phyloP scores from a whole-genome alignment of 2,329 filamentous ascomycete species.

The Cladosporium oxysporum region DNA sequence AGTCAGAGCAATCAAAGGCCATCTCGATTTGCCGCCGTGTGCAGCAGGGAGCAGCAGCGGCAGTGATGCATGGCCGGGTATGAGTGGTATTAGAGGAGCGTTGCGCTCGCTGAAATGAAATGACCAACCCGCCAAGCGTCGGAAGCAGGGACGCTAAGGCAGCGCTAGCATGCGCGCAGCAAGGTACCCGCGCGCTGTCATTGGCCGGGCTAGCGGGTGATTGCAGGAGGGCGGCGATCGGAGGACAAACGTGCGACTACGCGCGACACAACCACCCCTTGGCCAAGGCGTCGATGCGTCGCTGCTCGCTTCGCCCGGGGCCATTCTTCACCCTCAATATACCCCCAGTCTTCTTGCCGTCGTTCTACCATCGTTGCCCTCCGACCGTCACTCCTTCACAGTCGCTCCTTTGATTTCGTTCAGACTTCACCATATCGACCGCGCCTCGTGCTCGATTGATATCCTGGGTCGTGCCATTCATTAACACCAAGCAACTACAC shows the following conservation, averaged over 20 bases:
- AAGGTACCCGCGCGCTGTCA: not conserved
- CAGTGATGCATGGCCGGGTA: not conserved
- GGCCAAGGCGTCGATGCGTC: constrained; percentile 4
- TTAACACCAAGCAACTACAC: constrained; percentile 3
- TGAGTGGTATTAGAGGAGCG: constrained; percentile 5
- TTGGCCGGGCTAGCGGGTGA: not conserved
- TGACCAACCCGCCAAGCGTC: constrained; percentile 8
- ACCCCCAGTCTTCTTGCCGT: constrained; percentile 13
- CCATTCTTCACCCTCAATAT: constrained; percentile 19
- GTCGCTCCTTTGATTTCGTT: constrained; percentile 9
- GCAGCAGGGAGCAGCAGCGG: not conserved
- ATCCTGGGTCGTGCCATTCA: constrained; percentile 18
- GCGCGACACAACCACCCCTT: constrained; percentile 16
- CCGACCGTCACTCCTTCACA: constrained; percentile 13
- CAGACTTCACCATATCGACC: constrained; percentile 17
- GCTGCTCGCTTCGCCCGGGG: not conserved
- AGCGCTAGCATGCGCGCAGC: not conserved
- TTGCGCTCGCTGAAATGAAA: constrained; percentile 2
- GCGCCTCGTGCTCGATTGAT: constrained; percentile 15
- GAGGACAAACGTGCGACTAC: constrained; percentile 9
- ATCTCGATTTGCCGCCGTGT: constrained; percentile 4
- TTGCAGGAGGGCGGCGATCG: constrained; percentile 17
- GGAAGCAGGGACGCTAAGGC: not conserved
- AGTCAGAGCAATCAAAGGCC: not conserved
- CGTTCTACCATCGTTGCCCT: not conserved